Evolutionary conservation across 2,329 filamentous ascomycete species (phyloP).

Genomic region (Trichophyton schoenleinii): DNA sequence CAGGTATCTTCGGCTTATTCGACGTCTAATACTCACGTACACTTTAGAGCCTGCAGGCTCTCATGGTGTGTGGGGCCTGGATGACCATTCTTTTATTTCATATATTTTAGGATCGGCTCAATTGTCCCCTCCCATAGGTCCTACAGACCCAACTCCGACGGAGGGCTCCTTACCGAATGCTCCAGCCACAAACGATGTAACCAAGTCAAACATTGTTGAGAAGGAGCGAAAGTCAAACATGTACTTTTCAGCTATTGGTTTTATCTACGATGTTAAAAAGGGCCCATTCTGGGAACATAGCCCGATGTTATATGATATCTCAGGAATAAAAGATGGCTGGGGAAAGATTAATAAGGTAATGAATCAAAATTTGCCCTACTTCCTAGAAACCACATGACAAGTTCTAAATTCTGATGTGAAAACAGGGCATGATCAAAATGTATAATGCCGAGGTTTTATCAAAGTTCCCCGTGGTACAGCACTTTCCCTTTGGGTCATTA

Average conservation of each 20-base stretch:
- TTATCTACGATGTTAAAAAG: slow-evolving; percentile 94
- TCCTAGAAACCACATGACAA: not conserved
- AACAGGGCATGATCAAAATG: slow-evolving; percentile 95
- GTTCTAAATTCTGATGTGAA: not conserved
- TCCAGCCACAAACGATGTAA: slow-evolving; percentile 59
- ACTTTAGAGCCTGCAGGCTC: slow-evolving; percentile 90
- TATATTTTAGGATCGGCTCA: slow-evolving; percentile 96
- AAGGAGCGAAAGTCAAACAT: slow-evolving; percentile 57
- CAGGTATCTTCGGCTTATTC: slow-evolving; percentile 68
- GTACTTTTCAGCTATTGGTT: slow-evolving; percentile 92
- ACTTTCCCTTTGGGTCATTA: slow-evolving; percentile 74
- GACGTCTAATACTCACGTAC: slow-evolving; percentile 76
- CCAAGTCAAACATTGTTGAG: slow-evolving; percentile 51
- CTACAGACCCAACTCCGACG: slow-evolving; percentile 52
- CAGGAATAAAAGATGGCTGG: slow-evolving; percentile 85
- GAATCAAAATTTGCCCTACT: not conserved
- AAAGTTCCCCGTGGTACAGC: slow-evolving; percentile 97
- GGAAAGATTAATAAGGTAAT: slow-evolving; percentile 84
- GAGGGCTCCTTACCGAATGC: slow-evolving; percentile 65
- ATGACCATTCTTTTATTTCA: slow-evolving; percentile 86
- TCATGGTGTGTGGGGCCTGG: slow-evolving; percentile 96
- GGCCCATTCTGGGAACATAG: slow-evolving; percentile 97
- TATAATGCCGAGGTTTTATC: slow-evolving; percentile 91
- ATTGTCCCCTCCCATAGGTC: slow-evolving; percentile 60
- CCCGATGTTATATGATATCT: slow-evolving; percentile 87